Conservation (phyloP, 345 rosid genomes). For the Trapa incisa region DNA sequence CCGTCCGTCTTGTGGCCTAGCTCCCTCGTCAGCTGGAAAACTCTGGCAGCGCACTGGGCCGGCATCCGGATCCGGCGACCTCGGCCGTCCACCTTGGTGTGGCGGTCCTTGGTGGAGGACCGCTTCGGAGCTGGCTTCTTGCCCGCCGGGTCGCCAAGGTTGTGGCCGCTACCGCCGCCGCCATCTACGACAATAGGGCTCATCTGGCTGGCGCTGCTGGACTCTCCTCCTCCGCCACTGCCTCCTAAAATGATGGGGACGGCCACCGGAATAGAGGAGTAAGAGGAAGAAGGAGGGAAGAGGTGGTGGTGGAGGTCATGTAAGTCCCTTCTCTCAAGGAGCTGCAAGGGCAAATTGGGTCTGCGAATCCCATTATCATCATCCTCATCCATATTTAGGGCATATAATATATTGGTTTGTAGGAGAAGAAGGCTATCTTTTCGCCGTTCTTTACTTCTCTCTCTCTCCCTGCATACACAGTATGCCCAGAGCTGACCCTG, state of each 20-base stretch:
- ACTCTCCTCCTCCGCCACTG: neutral
- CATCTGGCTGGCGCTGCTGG: conserved; percentile 1
- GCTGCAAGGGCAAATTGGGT: conserved; percentile 71
- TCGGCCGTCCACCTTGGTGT: conserved; percentile 90
- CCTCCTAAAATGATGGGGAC: neutral
- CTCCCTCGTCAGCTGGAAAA: conserved; percentile 82
- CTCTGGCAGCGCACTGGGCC: conserved; percentile 82
- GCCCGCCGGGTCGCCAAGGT: neutral
- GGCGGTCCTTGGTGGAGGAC: conserved; percentile 69
- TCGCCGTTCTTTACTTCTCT: conserved; percentile 10
- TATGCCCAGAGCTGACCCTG: conserved; percentile 10
- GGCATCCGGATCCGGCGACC: conserved; percentile 98
- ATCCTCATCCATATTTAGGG: conserved; percentile 38
- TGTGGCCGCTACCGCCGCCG: no score
- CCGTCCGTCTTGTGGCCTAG: conserved; percentile 89
- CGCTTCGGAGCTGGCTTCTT: conserved; percentile 66
- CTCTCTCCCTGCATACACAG: neutral
- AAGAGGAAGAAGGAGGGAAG: conserved; percentile 9
- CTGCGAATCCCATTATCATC: conserved; percentile 52
- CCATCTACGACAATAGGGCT: neutral
- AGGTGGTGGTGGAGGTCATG: conserved; percentile 15
- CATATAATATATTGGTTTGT: conserved; percentile 4
- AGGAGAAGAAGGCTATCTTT: conserved; percentile 4
- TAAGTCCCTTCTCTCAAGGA: conserved; percentile 38
- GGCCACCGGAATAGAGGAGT: conserved; percentile 12